Evolutionary conservation across 2,329 filamentous ascomycete species (phyloP).

Genomic region (Sarocladium kiliense): DNA sequence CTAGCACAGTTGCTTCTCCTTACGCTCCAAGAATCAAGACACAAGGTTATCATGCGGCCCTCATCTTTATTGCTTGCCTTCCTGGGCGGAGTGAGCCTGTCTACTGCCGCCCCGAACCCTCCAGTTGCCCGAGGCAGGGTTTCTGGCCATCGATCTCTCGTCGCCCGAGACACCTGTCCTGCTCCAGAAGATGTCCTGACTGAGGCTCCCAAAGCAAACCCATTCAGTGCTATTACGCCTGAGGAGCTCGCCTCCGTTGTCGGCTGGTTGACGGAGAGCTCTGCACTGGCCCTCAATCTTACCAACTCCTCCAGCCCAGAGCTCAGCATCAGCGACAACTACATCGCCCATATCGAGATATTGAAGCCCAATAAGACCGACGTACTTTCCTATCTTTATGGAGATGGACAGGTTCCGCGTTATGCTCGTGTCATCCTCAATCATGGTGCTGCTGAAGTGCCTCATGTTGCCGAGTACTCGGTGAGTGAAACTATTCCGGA

Average conservation of each 20-base stretch:
- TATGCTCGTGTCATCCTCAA: constrained; percentile 15
- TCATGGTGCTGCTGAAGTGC: constrained; percentile 12
- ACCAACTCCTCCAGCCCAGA: constrained; percentile 12
- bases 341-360: constrained; percentile 15
- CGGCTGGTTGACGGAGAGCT: constrained; percentile 21
- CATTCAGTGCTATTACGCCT: constrained; percentile 6
- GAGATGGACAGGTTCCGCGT: constrained; percentile 8
- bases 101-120: not conserved
- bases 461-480: constrained; percentile 14
- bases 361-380: constrained; percentile 56
- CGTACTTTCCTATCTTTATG: constrained; percentile 53
- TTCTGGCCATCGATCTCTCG: not conserved
- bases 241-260: constrained; percentile 18
- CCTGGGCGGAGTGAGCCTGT: not conserved
- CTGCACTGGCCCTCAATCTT: constrained; percentile 15
- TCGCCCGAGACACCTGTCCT: constrained; percentile 6
- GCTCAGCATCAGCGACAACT: constrained; percentile 13
- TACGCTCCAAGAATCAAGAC: not conserved
- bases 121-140: not conserved
- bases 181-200: constrained; percentile 7
- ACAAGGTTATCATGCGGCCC: not conserved
- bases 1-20: not conserved
- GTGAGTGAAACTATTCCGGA: constrained; percentile 12
- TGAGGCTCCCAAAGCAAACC: constrained; percentile 8
- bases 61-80: not conserved